Base-by-base conservation (phyloP, 257 asterid genomes). In the Ligustrum vulgare region DNA sequence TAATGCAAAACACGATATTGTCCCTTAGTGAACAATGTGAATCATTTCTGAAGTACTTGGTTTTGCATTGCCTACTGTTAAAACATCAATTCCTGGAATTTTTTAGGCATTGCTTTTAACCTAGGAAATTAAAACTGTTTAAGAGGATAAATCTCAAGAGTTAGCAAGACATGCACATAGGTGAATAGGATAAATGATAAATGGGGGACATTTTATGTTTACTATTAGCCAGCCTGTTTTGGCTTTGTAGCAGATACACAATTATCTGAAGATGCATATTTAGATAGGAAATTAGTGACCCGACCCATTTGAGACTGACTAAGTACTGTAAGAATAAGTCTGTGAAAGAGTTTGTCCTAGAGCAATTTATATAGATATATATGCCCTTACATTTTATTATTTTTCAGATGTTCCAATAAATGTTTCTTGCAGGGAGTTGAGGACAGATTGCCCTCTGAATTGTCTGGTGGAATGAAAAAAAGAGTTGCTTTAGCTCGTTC, bases 401-500 rank as follows among this genome's bases (percentile, higher is more conserved):
- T 58, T 56, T n/a, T 35, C 65, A 51, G 68, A 56, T 51, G 73
- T 78, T 73, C 66, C 71, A 75, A 68, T 71, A 43, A 77, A 75
- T 66, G 33, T 74, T 72, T 12, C 78, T 56, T 85, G 75, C 91
- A 94, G 99, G 98, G 92, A 84, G 97, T 91, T 79, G 98, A 94
- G 83, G 87, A 94, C 73, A 91, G 98, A 11, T 77, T 95, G 80
- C 98, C 99, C 66, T 90, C 99, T 75, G 99, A 95, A 81, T 84
- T 95, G 83, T 95, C 98, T 54, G 99, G 99, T 69, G 99, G 99
- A 81, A 95, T 95, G 99, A 95, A 95, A 87, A 95, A 95, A 82
- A 89, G 99, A 87, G 99, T 95, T 77, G 98, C 99, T 74, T 82
- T 95, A 80, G 99, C 99, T 71, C 97, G 99, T 74, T 93, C 99